phyloP scores from a whole-genome alignment of 129 eudicot genomes.

The Dittrichia graveolens region DNA sequence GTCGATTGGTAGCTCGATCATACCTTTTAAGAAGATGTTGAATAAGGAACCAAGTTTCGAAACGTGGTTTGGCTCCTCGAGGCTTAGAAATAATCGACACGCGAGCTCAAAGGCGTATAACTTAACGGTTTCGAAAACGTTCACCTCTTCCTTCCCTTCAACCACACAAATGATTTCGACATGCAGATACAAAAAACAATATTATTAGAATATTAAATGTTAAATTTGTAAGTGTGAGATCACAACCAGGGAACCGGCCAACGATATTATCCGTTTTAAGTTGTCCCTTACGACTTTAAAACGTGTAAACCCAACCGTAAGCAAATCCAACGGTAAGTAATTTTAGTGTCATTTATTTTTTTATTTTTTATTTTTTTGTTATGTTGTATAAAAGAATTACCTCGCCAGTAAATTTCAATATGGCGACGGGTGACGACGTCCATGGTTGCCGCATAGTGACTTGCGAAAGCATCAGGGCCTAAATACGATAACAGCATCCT shows the following conservation, averaged over 20 bases:
- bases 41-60: slow-evolving; percentile 46
- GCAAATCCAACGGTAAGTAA: too few relatives aligned
- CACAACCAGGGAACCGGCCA: too few relatives aligned
- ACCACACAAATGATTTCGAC: neutral
- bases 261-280: too few relatives aligned
- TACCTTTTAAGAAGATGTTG: slow-evolving; percentile 51
- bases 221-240: too few relatives aligned
- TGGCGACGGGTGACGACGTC: slow-evolving; percentile 51
- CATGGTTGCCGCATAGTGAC: slow-evolving; percentile 49
- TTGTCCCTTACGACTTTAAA: too few relatives aligned
- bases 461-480: slow-evolving; percentile 49
- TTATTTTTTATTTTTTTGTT: too few relatives aligned
- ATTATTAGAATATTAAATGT: too few relatives aligned
- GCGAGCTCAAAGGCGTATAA: slow-evolving; percentile 60
- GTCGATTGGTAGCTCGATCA: slow-evolving; percentile 50
- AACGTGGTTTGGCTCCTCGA: slow-evolving; percentile 39
- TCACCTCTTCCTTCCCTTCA: slow-evolving; percentile 56
- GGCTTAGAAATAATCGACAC: slow-evolving; percentile 56
- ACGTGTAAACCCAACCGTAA: too few relatives aligned
- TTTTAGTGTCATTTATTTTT: too few relatives aligned
- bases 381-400: too few relatives aligned
- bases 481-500: slow-evolving; percentile 50
- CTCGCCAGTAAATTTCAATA: slow-evolving; percentile 51
- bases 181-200: neutral
- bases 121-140: slow-evolving; percentile 45